A percentile compares a stretch with the other conserved stretches of the same genome.
Conservation (phyloP, 352 stramenopile genomes). For the Halophytophthora polymorphica region DNA sequence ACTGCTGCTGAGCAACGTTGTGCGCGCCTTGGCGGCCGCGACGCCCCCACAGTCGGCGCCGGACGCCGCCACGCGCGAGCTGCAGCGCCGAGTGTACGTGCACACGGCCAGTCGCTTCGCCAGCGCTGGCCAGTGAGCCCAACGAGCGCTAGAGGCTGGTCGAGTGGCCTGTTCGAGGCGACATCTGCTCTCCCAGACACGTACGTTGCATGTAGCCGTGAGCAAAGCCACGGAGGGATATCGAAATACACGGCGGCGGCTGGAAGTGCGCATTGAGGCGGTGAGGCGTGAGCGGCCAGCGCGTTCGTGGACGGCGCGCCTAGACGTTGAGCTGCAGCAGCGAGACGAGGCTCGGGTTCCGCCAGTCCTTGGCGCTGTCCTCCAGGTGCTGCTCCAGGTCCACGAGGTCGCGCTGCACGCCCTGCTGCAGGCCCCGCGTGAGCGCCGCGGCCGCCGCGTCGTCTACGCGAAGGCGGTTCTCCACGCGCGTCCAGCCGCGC, state of each 20-base stretch:
- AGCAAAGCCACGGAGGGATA: no score
- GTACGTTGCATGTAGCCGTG: no score
- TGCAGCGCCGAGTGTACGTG: constrained; percentile 32
- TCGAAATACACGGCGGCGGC: no score
- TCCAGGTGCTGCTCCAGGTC: constrained; percentile 84
- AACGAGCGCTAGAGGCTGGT: constrained; percentile 7
- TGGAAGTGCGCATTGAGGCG: constrained; percentile 8
- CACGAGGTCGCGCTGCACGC: constrained; percentile 42
- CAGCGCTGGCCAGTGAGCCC: constrained; percentile 13
- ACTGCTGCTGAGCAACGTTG: constrained; percentile 52
- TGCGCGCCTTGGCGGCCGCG: constrained; percentile 35
- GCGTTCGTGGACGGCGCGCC: constrained; percentile 6
- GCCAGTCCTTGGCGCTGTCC: constrained; percentile 68
- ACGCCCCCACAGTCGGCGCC: constrained; percentile 2
- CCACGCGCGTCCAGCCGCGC: constrained; percentile 64
- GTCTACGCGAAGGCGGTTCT: constrained; percentile 57
- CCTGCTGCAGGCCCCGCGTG: constrained; percentile 47
- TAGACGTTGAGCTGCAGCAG: constrained; percentile 80
- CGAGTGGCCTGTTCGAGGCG: no score
- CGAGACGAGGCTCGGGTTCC: constrained; percentile 62
- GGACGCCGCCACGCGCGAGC: constrained; percentile 1
- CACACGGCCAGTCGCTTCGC: constrained; percentile 22
- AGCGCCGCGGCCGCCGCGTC: constrained; percentile 39
- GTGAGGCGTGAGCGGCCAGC: no score
- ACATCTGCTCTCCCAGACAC: no score